Percentiles rank a stretch among this genome's conserved stretches.
Conservation (phyloP, 768 basidiomycete genomes). For the Leccinum disarticulatum region DNA sequence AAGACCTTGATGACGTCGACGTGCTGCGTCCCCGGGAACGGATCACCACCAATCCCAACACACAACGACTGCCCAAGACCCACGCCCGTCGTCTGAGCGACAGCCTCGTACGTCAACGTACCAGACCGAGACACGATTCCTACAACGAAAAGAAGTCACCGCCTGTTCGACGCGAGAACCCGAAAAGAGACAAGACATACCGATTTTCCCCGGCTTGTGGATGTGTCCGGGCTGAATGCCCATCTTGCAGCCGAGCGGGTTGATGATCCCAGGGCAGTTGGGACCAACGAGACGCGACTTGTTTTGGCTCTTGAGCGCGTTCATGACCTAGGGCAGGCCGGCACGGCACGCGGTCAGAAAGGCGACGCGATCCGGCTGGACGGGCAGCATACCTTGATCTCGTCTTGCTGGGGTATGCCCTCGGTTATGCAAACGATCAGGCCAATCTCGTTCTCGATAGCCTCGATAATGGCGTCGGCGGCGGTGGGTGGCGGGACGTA, state of each 20-base stretch:
- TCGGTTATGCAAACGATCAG: conserved; percentile 99
- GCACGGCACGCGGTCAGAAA: background rate
- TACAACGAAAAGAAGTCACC: conserved; percentile 26
- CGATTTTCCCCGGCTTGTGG: conserved; percentile 94
- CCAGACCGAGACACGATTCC: conserved; percentile 95
- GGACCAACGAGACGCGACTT: conserved; percentile 96
- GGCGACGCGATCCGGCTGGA: background rate
- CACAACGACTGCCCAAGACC: conserved; percentile 97
- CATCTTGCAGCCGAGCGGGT: conserved; percentile 98
- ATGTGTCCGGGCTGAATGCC: conserved; percentile 98
- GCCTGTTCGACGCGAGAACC: background rate
- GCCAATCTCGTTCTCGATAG: conserved; percentile 96
- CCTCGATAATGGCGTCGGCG: conserved; percentile 97
- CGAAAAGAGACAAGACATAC: conserved; percentile 40
- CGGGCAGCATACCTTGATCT: conserved; percentile 68
- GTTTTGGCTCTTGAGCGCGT: conserved; percentile 91
- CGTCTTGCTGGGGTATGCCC: conserved; percentile 96
- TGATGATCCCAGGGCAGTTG: conserved; percentile 98
- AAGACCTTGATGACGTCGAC: conserved; percentile 95
- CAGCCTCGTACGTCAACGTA: conserved; percentile 97
- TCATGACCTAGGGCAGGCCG: conserved; percentile 62
- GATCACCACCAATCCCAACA: conserved; percentile 96
- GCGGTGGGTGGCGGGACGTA: conserved; percentile 98
- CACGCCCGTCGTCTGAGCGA: conserved; percentile 93
- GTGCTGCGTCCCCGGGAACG: conserved; percentile 95